Evolutionary conservation across 2,329 filamentous ascomycete species (phyloP).

Genomic region (Ceratocystis eucalypticola): DNA sequence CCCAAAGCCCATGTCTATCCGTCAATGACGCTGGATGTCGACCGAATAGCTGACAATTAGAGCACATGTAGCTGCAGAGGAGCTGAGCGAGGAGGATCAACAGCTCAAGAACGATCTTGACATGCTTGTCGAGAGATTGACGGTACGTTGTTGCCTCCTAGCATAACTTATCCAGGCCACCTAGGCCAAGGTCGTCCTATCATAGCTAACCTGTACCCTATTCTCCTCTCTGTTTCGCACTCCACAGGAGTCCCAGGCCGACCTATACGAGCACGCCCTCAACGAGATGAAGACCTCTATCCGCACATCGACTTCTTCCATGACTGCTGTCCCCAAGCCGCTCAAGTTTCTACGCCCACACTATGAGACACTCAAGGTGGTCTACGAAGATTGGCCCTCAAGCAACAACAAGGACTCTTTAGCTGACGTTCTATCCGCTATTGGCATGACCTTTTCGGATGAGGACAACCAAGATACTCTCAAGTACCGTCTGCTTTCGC

Average conservation of each 20-base stretch:
- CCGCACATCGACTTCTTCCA: slow-evolving; percentile 97
- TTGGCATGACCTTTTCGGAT: slow-evolving; percentile 97
- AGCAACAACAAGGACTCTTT: slow-evolving; percentile 77
- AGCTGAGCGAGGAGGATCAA: slow-evolving; percentile 94
- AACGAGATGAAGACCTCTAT: slow-evolving; percentile 97
- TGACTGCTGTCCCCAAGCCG: slow-evolving; percentile 97
- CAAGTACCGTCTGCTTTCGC: slow-evolving; percentile 83
- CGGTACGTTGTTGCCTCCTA: slow-evolving; percentile 38
- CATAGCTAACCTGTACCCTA: neutral
- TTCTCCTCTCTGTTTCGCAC: neutral
- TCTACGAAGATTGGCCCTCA: slow-evolving; percentile 79
- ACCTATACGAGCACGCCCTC: slow-evolving; percentile 80
- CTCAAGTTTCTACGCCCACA: slow-evolving; percentile 96
- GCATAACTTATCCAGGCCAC: neutral
- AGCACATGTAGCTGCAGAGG: slow-evolving; percentile 44
- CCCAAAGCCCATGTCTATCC: slow-evolving; percentile 18
- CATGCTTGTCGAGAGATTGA: slow-evolving; percentile 91
- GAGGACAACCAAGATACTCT: slow-evolving; percentile 92
- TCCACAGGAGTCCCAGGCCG: slow-evolving; percentile 64
- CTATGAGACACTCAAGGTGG: slow-evolving; percentile 74
- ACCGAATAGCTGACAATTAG: slow-evolving; percentile 8
- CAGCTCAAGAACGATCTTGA: slow-evolving; percentile 96
- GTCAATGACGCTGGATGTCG: neutral
- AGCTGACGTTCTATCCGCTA: slow-evolving; percentile 89
- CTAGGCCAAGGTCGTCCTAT: slow-evolving; percentile 11